phyloP scores from a whole-genome alignment of 78 protist species.

The Chrysochromulina tobinii region DNA sequence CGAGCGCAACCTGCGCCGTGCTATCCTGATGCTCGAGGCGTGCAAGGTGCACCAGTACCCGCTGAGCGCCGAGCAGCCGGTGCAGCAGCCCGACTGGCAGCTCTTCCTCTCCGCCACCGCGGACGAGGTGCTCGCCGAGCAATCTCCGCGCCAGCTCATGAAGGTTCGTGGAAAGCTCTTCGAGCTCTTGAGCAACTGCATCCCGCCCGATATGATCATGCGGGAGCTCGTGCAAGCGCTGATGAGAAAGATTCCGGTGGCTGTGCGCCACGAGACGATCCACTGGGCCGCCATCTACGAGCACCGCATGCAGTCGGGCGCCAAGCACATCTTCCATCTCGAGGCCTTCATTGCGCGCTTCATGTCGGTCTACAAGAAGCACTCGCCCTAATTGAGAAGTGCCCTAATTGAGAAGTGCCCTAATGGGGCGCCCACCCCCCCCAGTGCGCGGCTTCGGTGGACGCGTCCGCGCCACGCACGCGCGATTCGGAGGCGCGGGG shows the following conservation, averaged over 20 bases:
- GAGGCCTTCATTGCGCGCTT: slow-evolving; percentile 94
- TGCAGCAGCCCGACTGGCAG: slow-evolving; percentile 87
- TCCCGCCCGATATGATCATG: slow-evolving; percentile 90
- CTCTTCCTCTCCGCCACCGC: slow-evolving; percentile 67
- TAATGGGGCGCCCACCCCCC: too few relatives aligned
- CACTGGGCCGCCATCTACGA: not conserved
- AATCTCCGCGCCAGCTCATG: slow-evolving; percentile 69
- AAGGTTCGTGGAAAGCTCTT: slow-evolving; percentile 79
- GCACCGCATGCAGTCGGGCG: slow-evolving; percentile 51
- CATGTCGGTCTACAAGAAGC: slow-evolving; percentile 81
- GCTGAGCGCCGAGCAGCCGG: slow-evolving; percentile 19
- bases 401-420: not conserved
- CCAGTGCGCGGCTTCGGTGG: too few relatives aligned
- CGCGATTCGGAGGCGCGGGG: too few relatives aligned
- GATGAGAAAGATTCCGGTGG: not conserved
- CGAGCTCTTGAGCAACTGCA: slow-evolving; percentile 92
- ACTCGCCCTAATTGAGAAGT: not conserved
- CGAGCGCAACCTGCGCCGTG: slow-evolving; percentile 87
- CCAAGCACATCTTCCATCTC: slow-evolving; percentile 89
- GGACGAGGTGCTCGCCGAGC: slow-evolving; percentile 57
- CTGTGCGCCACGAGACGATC: not conserved
- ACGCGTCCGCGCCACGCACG: too few relatives aligned
- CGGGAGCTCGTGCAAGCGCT: slow-evolving; percentile 36
- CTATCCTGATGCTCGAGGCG: slow-evolving; percentile 88
- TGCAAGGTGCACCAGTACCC: slow-evolving; percentile 57